Percentiles rank a stretch among this genome's conserved stretches.
Conservation (phyloP, 768 basidiomycete species). For the Mycena chlorophos region DNA sequence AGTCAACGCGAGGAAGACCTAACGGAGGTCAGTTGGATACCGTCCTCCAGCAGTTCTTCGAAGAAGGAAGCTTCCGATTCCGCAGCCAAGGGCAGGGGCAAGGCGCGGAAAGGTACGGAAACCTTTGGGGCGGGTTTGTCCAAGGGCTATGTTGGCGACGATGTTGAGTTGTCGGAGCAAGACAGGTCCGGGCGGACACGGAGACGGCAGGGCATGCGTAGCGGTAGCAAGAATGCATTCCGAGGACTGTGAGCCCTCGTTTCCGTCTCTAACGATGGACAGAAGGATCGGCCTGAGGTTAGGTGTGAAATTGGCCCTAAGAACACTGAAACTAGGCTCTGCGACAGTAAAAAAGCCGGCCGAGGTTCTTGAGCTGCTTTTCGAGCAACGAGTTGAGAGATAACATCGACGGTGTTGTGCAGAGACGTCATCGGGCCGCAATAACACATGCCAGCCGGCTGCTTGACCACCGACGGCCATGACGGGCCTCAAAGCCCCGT, state of each 20-base stretch:
- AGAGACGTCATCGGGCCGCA: no score
- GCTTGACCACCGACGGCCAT: no score
- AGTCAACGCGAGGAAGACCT: slow-evolving; percentile 28
- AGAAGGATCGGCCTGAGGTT: no score
- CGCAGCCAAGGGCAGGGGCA: slow-evolving; percentile 38
- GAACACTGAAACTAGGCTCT: no score
- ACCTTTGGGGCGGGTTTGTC: slow-evolving; percentile 89
- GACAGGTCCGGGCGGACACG: slow-evolving; percentile 79
- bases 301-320: no score
- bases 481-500: no score
- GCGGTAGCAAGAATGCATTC: slow-evolving; percentile 89
- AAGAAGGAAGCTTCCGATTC: no score
- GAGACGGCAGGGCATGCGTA: slow-evolving; percentile 76
- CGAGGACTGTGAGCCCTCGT: slow-evolving; percentile 33
- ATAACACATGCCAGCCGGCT: no score
- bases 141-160: slow-evolving; percentile 60
- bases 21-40: slow-evolving; percentile 85
- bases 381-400: no score
- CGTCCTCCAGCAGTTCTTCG: slow-evolving; percentile 33
- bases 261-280: not conserved
- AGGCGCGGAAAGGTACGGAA: slow-evolving; percentile 64
- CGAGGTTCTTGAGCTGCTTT: no score
- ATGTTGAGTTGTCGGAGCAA: slow-evolving; percentile 53
- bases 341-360: no score
- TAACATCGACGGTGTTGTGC: no score